Evolutionary conservation across 805 yeast species (phyloP).

Genomic region (Candida silvicultrix): DNA sequence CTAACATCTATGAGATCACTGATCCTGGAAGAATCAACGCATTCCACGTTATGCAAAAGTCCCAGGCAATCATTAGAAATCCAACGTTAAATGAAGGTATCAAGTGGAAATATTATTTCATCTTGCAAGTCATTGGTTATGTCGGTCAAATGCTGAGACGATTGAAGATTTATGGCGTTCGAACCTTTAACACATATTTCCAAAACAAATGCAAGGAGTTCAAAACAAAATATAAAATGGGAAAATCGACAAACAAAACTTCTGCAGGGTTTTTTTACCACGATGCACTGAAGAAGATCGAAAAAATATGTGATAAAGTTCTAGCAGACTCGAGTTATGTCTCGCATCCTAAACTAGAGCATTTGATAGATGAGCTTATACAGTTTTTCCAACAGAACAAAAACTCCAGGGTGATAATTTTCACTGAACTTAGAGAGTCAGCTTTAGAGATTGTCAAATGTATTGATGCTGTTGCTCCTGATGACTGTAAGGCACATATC

Average conservation of each 20-base stretch:
- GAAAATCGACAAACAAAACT: slow-evolving; percentile 58
- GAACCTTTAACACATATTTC: slow-evolving; percentile 67
- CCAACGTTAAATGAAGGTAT: slow-evolving; percentile 56
- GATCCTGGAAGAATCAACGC: slow-evolving; percentile 67
- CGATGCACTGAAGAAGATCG: slow-evolving; percentile 37
- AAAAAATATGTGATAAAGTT: slow-evolving; percentile 37
- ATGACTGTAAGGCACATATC: slow-evolving; percentile 59
- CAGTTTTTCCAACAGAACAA: slow-evolving; percentile 42
- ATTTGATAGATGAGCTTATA: slow-evolving; percentile 48
- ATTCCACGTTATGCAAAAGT: slow-evolving; percentile 64
- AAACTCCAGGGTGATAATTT: slow-evolving; percentile 74
- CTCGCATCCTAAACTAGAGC: slow-evolving; percentile 72
- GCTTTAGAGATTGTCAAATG: slow-evolving; percentile 79
- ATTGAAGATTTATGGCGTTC: slow-evolving; percentile 75
- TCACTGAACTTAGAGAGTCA: slow-evolving; percentile 84
- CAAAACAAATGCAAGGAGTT: slow-evolving; percentile 51
- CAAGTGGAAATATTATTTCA: slow-evolving; percentile 66
- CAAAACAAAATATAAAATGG: slow-evolving; percentile 47
- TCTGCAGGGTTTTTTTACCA: slow-evolving; percentile 58
- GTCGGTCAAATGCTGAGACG: slow-evolving; percentile 69
- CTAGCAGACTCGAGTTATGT: slow-evolving; percentile 32
- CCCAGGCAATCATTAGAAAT: slow-evolving; percentile 49
- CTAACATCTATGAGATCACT: slow-evolving; percentile 54
- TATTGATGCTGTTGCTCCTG: slow-evolving; percentile 37
- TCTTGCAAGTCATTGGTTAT: slow-evolving; percentile 55